Base-by-base conservation (phyloP, 73 alveolate genomes). In the Paramecium sexaurelia region DNA sequence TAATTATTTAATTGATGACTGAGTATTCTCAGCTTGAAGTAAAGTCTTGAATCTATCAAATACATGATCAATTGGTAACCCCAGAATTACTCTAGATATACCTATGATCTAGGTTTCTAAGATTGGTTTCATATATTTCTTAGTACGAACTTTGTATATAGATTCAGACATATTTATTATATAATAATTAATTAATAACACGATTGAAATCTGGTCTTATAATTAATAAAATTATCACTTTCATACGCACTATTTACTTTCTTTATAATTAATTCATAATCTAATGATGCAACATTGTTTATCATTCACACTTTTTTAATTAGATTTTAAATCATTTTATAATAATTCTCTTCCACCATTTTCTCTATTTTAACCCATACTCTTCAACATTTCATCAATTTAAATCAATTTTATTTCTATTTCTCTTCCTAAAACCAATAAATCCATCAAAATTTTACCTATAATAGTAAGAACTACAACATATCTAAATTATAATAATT, bases 41-140 rank as follows among this genome's bases (percentile, higher is more conserved):
- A 29, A 33, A 19, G 87, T 73, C 56, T 73, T 73, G 7, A 73
- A 73, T 27, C 87, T 35, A 73, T 73, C 87, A 73, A 73, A 37
- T 9, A 73, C 55, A 33, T 73, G 87, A 20, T 73, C 87, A 13
- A 35, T 35, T 10, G 87, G 87, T 6, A 73, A 35, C 15, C 87
- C 87, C 35, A 73, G 55, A 29, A 73, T 20, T 29, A 73, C 87
- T 73, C 87, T 32, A n/a, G 87, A 29, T 35, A 37, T 29, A 32
- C 87, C 87, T 33, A 73, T 32, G 1, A 73, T 10, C 45, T 73
- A 19, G 1, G 87, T 73, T 32, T 73, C 87, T 29, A 73, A 20
- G 19, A 73, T 37, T 5, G 87, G 66, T 33, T 73, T 73, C 29
- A 51, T 17, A 19, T 51, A 51, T 51, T 51, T 51, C 67, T 51